Base-by-base conservation (phyloP, 805 yeast genomes). In the Scheffersomyces ergatensis region DNA sequence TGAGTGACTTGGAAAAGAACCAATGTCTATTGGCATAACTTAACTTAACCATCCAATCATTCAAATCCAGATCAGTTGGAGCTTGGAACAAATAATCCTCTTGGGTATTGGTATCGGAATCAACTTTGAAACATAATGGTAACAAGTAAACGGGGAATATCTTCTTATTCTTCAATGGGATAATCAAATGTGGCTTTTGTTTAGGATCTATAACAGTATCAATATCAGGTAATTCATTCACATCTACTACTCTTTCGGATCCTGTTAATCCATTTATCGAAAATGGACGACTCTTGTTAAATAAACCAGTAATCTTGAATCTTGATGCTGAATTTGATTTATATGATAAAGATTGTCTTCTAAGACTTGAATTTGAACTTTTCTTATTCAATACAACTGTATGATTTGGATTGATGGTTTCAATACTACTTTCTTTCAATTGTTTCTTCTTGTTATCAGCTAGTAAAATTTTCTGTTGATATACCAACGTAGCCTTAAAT, bases 61-160 rank as follows among this genome's bases (percentile, higher is more conserved):
- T 78, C 41, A 84, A 77, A 23, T 86, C 95, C 1, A 54, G 45
- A 5, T 80, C 82, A 45, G 61, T 67, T 0, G 75, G 55, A 0
- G 92, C 83, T 59, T 92, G 96, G 52, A 90, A 73, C 30, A 79
- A 68, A 54, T 65, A 75, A 42, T 83, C 86, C 12, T 75, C 76
- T 13, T 47, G 49, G 6, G 46, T 32, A 21, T 29, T 29, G 55
- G 62, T 48, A 48, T 67, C 71, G 24, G 67, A 52, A 43, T 70
- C 79, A 29, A 78, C 61, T 46, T 76, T 76, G 60, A 78, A 78
- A 33, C 75, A 66, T 33, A 63, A 62, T 0, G 77, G 77, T 29
- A 70, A 52, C 14, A 74, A 60, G 49, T 77, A 78, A 2, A 77
- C 77, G 2, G 82, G 80, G 60, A 77, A 77, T 4, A 74, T 69